Percentiles rank a stretch among this genome's conserved stretches.
Evolutionary conservation across 768 basidiomycete genomes (phyloP).

Genomic region (Strobilomyces dryophilus): DNA sequence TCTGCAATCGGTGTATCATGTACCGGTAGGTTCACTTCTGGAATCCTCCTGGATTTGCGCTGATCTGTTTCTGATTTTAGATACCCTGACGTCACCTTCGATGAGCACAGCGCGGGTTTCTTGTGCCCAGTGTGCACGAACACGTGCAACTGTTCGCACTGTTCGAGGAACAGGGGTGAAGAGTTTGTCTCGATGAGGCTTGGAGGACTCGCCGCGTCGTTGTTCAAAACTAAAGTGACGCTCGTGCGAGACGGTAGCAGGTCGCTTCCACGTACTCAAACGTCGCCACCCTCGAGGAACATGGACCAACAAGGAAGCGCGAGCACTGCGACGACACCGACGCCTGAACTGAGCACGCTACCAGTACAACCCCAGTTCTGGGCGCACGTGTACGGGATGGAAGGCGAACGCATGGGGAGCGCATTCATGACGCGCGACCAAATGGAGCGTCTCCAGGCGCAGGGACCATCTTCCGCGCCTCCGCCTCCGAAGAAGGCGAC

Average conservation of each 20-base stretch:
- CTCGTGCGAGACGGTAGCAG: conserved; percentile 18
- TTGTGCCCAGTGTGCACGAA: conserved; percentile 43
- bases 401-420: conserved; percentile 25
- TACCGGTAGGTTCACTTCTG: conserved; percentile 25
- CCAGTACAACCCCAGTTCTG: conserved; percentile 21
- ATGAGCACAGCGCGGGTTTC: conserved; percentile 27
- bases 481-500: neutral
- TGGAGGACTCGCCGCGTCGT: conserved; percentile 19
- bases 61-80: conserved; percentile 15
- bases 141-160: conserved; percentile 47
- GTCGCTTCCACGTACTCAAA: neutral
- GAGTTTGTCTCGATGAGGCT: conserved; percentile 35
- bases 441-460: neutral
- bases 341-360: neutral
- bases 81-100: conserved; percentile 38
- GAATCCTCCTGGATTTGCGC: neutral
- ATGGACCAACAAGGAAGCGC: neutral
- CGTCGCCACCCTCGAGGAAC: neutral
- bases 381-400: conserved; percentile 32
- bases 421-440: conserved; percentile 22
- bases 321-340: neutral
- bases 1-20: conserved; percentile 33
- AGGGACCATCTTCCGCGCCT: neutral
- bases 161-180: conserved; percentile 44
- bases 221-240: conserved; percentile 21